Evolutionary conservation across 2,329 filamentous ascomycete genomes (phyloP), one percentile per base, ranked within the genome.

Genomic region (Apiospora kogelbergensis): DNA sequence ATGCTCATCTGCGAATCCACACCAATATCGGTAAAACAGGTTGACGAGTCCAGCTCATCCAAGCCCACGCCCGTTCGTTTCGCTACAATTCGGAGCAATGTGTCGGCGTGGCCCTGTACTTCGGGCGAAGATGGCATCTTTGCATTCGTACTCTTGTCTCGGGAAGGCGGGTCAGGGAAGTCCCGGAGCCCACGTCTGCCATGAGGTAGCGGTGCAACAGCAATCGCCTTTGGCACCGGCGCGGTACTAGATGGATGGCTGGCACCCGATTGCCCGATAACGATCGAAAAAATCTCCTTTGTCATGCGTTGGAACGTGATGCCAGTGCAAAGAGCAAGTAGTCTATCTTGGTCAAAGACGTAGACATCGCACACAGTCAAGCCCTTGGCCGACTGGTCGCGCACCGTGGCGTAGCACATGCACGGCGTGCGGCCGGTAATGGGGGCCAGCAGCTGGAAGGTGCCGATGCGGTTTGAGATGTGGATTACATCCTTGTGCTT

Each of bases 1-100:
- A 64, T 64, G 63, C 63, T 64, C 37, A 64, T 64, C 63, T 64
- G 63, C n/a, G 63, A 64, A 26, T 64, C 63, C 3, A 64, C 63
- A 17, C 63, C 63, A 10, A 64, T 64, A 37, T 64, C 63, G n/a
- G 63, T 64, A 17, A 64, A 64, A n/a, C 20, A 17, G 1, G 37
- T 42, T 11, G 37, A 3, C 37, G 63, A 37, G 37, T 42, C 63
- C n/a, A 64, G n/a, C 37, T 64, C 63, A 9, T 64, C 37, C 37
- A 64, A 24, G 10, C 63, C 17, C 15, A 64, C 63, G 3, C 63
- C 63, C 37, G 37, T 64, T 3, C 63, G 37, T n/a, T 64, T 64
- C n/a, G 63, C 63, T 2, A 64, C 63, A 9, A 64, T 64, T 10
- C 63, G 37, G 4, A 64, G 15, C 37, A 64, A 42, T 20, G 63